Percentiles rank a stretch among this genome's conserved stretches.
These are phyloP conservation scores for Boletus edulis DNA, from an alignment of 768 basidiomycete genomes.

Conservation along the genomic window DNA sequence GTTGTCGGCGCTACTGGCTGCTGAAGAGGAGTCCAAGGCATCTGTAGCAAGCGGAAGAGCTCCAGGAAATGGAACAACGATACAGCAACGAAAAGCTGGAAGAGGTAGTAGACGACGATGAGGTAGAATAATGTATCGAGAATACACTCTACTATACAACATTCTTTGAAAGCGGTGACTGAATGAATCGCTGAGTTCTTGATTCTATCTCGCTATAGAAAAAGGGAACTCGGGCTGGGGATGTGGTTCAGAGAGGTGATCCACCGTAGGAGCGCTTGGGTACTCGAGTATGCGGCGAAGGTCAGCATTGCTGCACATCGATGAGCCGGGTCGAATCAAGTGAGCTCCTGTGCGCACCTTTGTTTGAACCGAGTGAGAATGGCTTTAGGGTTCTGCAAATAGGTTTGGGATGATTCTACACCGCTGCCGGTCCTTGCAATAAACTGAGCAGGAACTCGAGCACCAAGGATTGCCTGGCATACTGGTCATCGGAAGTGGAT, in stretches of 20 bases:
- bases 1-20: slow-evolving; percentile 43
- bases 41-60: slow-evolving; percentile 18
- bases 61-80: slow-evolving; percentile 18
- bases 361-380: slow-evolving; percentile 65
- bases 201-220: not conserved
- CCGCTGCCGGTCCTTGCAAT: slow-evolving; percentile 5
- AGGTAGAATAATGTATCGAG: slow-evolving; percentile 4
- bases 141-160: slow-evolving; percentile 7
- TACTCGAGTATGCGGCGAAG: slow-evolving; percentile 60
- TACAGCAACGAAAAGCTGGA: slow-evolving; percentile 35
- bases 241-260: slow-evolving; percentile 3
- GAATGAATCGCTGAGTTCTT: not conserved
- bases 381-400: slow-evolving; percentile 42
- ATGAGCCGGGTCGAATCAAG: slow-evolving; percentile 8
- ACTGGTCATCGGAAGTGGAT: slow-evolving; percentile 46
- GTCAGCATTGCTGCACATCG: slow-evolving; percentile 43
- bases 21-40: slow-evolving; percentile 37
- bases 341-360: slow-evolving; percentile 39
- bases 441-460: not conserved
- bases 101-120: slow-evolving; percentile 36
- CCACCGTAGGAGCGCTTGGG: slow-evolving; percentile 26
- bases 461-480: slow-evolving; percentile 3
- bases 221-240: slow-evolving; percentile 12
- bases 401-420: slow-evolving; percentile 29
- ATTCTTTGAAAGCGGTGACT: not conserved